These are phyloP conservation scores for Alternaria atra DNA, from an alignment of 2,329 filamentous ascomycete species.

Conservation along the genomic window DNA sequence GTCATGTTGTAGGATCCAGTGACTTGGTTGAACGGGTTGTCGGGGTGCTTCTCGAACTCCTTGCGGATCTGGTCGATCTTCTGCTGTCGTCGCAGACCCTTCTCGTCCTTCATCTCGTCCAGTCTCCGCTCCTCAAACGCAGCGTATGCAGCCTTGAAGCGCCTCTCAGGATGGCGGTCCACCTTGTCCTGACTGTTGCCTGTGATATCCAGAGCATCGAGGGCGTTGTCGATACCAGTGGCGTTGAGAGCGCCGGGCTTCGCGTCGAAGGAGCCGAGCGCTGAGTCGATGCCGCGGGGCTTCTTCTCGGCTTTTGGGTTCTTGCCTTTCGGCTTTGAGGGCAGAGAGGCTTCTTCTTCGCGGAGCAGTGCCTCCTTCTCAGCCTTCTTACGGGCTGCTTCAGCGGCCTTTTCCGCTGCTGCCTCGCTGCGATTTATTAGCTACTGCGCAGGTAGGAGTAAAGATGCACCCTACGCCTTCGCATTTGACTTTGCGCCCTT, in stretches of 20 bases:
- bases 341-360: slow-evolving; percentile 79
- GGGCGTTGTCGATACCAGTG: slow-evolving; percentile 89
- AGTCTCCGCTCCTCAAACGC: slow-evolving; percentile 83
- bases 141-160: slow-evolving; percentile 86
- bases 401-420: slow-evolving; percentile 83
- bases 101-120: slow-evolving; percentile 85
- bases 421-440: slow-evolving; percentile 69
- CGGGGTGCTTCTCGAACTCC: slow-evolving; percentile 93
- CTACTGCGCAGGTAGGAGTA: neutral
- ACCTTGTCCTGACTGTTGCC: slow-evolving; percentile 72
- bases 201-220: slow-evolving; percentile 82
- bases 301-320: slow-evolving; percentile 70
- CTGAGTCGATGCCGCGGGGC: slow-evolving; percentile 72
- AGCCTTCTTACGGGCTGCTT: slow-evolving; percentile 86
- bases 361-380: slow-evolving; percentile 84
- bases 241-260: slow-evolving; percentile 73
- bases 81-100: slow-evolving; percentile 82
- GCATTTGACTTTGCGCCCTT: slow-evolving; percentile 84
- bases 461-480: slow-evolving; percentile 76
- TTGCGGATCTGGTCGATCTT: slow-evolving; percentile 83
- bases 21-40: slow-evolving; percentile 95
- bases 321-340: slow-evolving; percentile 70
- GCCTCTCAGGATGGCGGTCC: slow-evolving; percentile 86
- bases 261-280: slow-evolving; percentile 54
- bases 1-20: slow-evolving; percentile 78